Evolutionary conservation across 2,329 filamentous ascomycete genomes (phyloP), one percentile per base, ranked within the genome.

Genomic region (Nothophaeocryptopus gaeumannii): DNA sequence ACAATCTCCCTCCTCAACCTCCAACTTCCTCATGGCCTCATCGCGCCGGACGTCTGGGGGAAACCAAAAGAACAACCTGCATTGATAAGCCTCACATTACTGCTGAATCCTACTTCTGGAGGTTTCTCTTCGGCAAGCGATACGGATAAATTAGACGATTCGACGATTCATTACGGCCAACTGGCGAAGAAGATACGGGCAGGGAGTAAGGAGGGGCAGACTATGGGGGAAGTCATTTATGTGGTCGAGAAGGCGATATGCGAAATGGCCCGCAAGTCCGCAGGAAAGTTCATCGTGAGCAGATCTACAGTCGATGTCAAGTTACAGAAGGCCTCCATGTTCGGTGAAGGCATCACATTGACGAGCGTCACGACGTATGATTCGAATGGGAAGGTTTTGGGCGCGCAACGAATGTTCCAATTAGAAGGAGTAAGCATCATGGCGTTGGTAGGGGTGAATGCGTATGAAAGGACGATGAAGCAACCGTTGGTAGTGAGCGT

Each of bases 131-230:
- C 77, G 0, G 80, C 84, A 1, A 81, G 83, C 0, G 61, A 74
- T 1, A 67, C 68, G 4, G 87, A 91, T 69, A 71, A 71, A 8
- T 77, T 91, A 31, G 78, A 81, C 39, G 68, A 70, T n/a, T 86
- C 86, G 63, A 90, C 87, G 2, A 81, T 89, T 16, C 85, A 91
- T 70, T 91, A 91, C 62, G 86, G 87, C 2, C 76, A 73, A 8
- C 74, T 90, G 11, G 84, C 82, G 71, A 89, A 89, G 70, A 74
- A 75, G 0, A 74, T 90, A 11, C 58, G 66, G 11, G 45, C 48
- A 8, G 44, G 41, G 1, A 57, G 51, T 20, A 5, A 15, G 10
- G 42, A 38, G 7, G 50, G 35, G 7, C 51, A 57, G 14, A 50
- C 45, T 1, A 64, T 63, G 1, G 52, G 51, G 30, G 59, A 60